Conservation (phyloP, 1,139 yeast genomes). For the Geotrichum histeridarum region DNA sequence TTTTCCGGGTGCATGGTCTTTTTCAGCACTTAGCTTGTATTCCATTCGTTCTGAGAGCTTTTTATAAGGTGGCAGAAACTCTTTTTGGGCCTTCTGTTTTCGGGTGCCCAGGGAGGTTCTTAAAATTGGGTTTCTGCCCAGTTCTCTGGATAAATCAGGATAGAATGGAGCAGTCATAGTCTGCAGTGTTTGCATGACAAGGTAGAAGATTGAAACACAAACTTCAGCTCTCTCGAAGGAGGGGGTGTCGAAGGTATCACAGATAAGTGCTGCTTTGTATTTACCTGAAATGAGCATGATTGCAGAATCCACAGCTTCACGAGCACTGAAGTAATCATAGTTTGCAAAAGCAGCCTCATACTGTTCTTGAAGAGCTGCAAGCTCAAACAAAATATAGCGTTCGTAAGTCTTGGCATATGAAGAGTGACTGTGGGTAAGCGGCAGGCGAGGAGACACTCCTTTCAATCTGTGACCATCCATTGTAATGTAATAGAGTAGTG, state of each 20-base stretch:
- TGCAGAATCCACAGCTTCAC: not conserved
- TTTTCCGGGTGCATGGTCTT: not conserved
- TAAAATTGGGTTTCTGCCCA: too few species aligned
- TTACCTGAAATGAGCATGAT: not conserved
- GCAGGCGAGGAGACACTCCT: not conserved
- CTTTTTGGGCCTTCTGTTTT: too few species aligned
- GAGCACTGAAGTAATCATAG: not conserved
- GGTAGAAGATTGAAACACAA: not conserved
- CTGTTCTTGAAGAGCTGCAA: not conserved
- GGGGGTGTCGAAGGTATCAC: not conserved
- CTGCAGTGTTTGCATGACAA: not conserved
- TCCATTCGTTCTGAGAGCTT: not conserved
- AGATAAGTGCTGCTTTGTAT: not conserved
- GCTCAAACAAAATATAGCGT: not conserved
- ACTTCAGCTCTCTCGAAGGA: not conserved
- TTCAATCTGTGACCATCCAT: not conserved
- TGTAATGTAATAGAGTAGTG: not conserved
- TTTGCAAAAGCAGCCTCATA: not conserved
- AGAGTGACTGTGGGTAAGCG: not conserved
- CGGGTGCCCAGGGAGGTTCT: too few species aligned
- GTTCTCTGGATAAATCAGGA: not conserved
- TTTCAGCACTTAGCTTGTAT: not conserved
- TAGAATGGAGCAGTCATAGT: not conserved
- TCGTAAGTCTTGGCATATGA: constrained; percentile 1
- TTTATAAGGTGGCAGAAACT: not conserved